Conservation (phyloP, 106 monocot species). For the Dioscorea zingiberensis region DNA sequence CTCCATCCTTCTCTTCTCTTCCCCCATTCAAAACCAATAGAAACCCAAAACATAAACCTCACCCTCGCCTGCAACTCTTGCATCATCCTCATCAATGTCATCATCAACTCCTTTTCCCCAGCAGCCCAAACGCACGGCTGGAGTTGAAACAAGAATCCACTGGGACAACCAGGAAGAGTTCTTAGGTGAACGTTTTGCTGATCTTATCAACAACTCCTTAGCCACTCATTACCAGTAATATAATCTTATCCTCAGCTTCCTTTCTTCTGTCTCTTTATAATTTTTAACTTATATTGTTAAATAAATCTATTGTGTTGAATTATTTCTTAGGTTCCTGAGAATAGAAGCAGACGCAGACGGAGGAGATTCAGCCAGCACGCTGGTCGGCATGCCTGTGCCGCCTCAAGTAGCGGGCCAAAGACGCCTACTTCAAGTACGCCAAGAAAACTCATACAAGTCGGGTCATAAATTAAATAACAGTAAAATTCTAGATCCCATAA, state of each 20-base stretch:
- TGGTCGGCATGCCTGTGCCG: no score
- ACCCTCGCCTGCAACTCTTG: not conserved
- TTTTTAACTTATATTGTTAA: not conserved
- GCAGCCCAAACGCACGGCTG: constrained; percentile 17
- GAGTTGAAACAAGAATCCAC: constrained; percentile 84
- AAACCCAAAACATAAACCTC: not conserved
- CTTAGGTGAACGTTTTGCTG: constrained; percentile 43
- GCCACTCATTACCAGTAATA: constrained; percentile 79
- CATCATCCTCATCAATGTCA: constrained; percentile 11
- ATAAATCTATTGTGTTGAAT: no score
- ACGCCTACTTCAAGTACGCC: no score
- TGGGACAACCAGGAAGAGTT: constrained; percentile 57
- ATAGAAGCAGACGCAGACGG: constrained; percentile 51
- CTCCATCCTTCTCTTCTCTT: constrained; percentile 7
- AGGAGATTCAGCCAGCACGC: constrained; percentile 81
- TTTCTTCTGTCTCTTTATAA: no score
- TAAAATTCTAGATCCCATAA: no score
- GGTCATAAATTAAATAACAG: no score
- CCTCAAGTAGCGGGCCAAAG: no score
- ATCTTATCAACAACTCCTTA: constrained; percentile 36
- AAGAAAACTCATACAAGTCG: no score
- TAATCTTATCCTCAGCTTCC: no score
- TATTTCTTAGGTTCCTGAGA: constrained; percentile 77
- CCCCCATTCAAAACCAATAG: not conserved
- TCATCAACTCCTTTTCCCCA: constrained; percentile 6